Conservation (phyloP, 2,329 filamentous ascomycete species). For the Verticillium albo-atrum region DNA sequence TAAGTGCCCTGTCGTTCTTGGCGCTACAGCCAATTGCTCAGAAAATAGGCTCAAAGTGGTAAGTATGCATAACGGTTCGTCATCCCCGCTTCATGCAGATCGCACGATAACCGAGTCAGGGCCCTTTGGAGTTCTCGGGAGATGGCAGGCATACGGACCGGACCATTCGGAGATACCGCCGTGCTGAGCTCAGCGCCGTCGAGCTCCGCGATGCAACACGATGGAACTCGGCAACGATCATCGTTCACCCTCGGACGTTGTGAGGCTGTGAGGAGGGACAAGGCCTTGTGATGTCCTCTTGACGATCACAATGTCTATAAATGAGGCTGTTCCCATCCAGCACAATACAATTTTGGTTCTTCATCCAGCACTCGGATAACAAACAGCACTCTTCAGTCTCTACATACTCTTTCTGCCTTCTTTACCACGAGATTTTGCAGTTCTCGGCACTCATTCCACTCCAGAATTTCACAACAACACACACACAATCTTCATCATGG, state of each 20-base stretch:
- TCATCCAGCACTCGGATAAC: neutral
- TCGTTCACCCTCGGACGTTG: neutral
- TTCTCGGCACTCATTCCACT: neutral
- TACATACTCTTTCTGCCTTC: neutral
- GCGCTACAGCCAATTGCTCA: neutral
- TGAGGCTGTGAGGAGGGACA: neutral
- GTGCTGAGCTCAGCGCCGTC: neutral
- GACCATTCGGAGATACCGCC: neutral
- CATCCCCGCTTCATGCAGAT: neutral
- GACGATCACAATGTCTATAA: neutral
- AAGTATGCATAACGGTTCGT: neutral
- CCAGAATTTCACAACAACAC: neutral
- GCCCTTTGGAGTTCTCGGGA: neutral
- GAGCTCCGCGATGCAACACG: neutral
- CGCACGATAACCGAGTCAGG: neutral
- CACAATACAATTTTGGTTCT: neutral
- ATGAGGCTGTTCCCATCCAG: neutral
- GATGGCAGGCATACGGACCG: neutral
- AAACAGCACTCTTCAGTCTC: neutral
- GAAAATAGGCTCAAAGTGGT: neutral
- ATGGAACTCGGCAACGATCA: neutral
- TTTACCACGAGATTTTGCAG: neutral
- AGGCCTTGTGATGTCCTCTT: neutral
- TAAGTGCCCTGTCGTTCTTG: neutral
- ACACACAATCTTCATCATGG: conserved; percentile 6